These are phyloP conservation scores for Starmera amethionina DNA, from an alignment of 805 yeast genomes.

Conservation along the genomic window DNA sequence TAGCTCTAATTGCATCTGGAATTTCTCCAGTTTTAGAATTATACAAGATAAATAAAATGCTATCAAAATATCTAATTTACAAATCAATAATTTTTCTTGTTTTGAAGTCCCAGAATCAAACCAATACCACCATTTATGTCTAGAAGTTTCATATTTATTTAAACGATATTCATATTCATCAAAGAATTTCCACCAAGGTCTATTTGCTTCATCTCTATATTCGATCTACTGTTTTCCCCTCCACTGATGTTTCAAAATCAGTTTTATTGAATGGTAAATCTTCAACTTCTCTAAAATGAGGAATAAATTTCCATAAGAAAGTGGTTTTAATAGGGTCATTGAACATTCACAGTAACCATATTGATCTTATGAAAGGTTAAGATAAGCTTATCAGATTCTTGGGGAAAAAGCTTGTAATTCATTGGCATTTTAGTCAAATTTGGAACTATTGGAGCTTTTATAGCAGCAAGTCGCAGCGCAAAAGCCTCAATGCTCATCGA, in stretches of 20 bases:
- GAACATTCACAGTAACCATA: too few species aligned
- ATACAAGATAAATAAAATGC: constrained; percentile 25
- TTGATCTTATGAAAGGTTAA: too few species aligned
- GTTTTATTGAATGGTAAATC: background rate
- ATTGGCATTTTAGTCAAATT: too few species aligned
- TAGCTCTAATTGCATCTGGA: too few species aligned
- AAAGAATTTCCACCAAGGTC: constrained; percentile 44
- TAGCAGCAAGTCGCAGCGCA: too few species aligned
- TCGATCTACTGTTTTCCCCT: constrained; percentile 14
- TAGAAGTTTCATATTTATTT: constrained; percentile 21
- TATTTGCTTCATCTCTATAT: constrained; percentile 40
- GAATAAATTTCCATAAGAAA: background rate
- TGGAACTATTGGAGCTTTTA: too few species aligned
- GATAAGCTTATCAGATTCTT: too few species aligned
- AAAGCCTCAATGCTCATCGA: too few species aligned
- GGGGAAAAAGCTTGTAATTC: too few species aligned
- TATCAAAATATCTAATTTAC: constrained; percentile 41
- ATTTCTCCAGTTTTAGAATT: too few species aligned
- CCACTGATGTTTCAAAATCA: too few species aligned
- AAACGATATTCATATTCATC: constrained; percentile 54
- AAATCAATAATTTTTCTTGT: constrained; percentile 29
- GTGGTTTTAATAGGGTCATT: too few species aligned
- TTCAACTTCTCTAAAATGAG: background rate
- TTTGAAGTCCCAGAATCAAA: constrained; percentile 37
- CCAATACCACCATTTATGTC: constrained; percentile 45